These are phyloP conservation scores for Whalleya microplaca DNA, from an alignment of 2,329 filamentous ascomycete genomes.

Conservation along the genomic window DNA sequence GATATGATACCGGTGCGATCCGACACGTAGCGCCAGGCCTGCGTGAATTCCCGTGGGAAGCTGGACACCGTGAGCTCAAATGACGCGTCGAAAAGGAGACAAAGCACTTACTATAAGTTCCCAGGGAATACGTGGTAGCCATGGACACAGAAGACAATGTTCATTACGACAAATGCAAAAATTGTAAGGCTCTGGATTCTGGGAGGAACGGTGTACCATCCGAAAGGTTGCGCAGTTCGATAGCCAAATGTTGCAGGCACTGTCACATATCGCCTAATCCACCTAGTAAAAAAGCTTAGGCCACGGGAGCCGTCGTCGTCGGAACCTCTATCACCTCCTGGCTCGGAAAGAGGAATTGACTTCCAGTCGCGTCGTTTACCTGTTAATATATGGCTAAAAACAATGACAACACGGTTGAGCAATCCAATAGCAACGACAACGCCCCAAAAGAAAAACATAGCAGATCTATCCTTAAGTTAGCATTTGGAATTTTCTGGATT, in stretches of 20 bases:
- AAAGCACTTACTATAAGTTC: conserved; percentile 45
- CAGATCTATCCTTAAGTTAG: conserved; percentile 28
- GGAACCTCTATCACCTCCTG: conserved; percentile 1
- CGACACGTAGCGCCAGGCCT: conserved; percentile 57
- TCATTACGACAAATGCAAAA: conserved; percentile 42
- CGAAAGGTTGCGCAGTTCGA: conserved; percentile 46
- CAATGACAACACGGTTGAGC: conserved; percentile 33
- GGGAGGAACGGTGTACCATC: conserved; percentile 50
- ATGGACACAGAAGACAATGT: conserved; percentile 40
- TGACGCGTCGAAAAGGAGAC: neutral
- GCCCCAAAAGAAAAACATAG: conserved; percentile 47
- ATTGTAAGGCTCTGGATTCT: conserved; percentile 48
- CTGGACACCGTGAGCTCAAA: conserved; percentile 29
- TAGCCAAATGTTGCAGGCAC: conserved; percentile 50
- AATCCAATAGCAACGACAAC: conserved; percentile 43
- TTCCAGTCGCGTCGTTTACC: conserved; percentile 6
- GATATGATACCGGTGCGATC: conserved; percentile 68
- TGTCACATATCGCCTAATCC: conserved; percentile 40
- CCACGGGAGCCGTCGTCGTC: neutral
- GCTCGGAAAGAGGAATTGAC: conserved; percentile 1
- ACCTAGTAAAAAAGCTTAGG: conserved; percentile 16
- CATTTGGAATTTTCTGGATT: neutral
- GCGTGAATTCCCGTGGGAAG: conserved; percentile 39
- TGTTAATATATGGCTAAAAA: neutral
- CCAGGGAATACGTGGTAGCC: conserved; percentile 44